Base-by-base conservation (phyloP, 768 basidiomycete genomes). In the Mycena alexandri region DNA sequence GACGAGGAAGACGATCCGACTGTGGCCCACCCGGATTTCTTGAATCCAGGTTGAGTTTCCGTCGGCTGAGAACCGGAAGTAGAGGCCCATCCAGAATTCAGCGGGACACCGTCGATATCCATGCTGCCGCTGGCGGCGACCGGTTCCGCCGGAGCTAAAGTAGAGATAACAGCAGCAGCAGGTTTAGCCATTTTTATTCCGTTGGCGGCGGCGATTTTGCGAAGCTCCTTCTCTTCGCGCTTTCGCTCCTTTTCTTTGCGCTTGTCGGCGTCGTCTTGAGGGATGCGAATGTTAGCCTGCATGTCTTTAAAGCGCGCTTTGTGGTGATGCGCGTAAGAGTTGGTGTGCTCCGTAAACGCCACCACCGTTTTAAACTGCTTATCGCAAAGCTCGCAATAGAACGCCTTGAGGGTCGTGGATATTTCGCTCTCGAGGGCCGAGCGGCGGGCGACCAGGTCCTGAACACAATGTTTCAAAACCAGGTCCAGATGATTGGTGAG, bases 321-420 rank as follows among this genome's bases (percentile, higher is more conserved):
- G 80, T 94, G 93, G 72, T 93, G 92, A 74, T 94, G 93, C 0
- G 93, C 92, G 71, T 94, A 94, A 9, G 94, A 94, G 73, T 94
- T 95, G 60, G 92, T 93, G 77, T 95, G 94, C 73, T 95, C 94
- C 70, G 95, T 94, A 72, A 93, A 95, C 73, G 94, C 93, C 0
- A 92, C 89, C 21, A 95, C 92, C 54, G 86, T 95, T 76, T 90
- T 86, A 80, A 94, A 95, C 76, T 95, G 94, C 76, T 94, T 94
- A 68, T 94, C 93, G 80, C 94, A 95, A 21, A 94, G 84, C 25
- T 83, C 79, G 76, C 94, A 95, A 75, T 94, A 94, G 78, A 95
- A 95, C 11, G 92, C 84, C 36, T 85, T 84, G 52, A 95, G 83
- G 6, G 89, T 89, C 53, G 84, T 83, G 1, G 85, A 86, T 34